phyloP scores from a whole-genome alignment of 305 asterid species.

The Fraxinus baroniana region DNA sequence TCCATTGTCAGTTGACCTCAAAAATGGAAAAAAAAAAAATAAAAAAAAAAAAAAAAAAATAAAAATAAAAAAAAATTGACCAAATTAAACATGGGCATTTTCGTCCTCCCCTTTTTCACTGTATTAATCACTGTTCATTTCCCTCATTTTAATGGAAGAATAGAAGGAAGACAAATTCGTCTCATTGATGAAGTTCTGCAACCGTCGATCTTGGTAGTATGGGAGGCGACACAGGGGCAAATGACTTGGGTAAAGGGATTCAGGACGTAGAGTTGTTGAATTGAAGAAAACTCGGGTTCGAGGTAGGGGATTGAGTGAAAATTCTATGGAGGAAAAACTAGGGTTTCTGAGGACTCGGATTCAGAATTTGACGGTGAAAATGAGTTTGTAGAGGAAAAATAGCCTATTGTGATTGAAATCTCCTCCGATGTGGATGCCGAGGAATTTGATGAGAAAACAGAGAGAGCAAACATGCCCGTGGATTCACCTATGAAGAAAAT shows the following conservation, averaged over 20 bases:
- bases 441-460: too few species aligned
- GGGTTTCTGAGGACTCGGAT: constrained; percentile 21
- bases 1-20: too few species aligned
- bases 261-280: constrained; percentile 1
- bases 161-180: constrained; percentile 32
- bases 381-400: neutral
- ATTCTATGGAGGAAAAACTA: constrained; percentile 19
- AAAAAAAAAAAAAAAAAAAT: too few species aligned
- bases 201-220: neutral
- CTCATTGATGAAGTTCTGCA: neutral
- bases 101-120: too few species aligned
- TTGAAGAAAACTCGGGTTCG: constrained; percentile 19
- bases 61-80: too few species aligned
- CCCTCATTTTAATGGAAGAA: constrained; percentile 20
- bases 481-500: too few species aligned
- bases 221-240: neutral
- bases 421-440: too few species aligned
- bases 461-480: too few species aligned
- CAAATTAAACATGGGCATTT: too few species aligned
- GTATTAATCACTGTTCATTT: too few species aligned
- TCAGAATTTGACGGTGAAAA: constrained; percentile 18
- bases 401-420: too few species aligned
- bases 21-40: too few species aligned
- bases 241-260: neutral
- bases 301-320: constrained; percentile 16